These are phyloP conservation scores for Catharanthus roseus DNA, from an alignment of 257 asterid species.

Conservation along the genomic window DNA sequence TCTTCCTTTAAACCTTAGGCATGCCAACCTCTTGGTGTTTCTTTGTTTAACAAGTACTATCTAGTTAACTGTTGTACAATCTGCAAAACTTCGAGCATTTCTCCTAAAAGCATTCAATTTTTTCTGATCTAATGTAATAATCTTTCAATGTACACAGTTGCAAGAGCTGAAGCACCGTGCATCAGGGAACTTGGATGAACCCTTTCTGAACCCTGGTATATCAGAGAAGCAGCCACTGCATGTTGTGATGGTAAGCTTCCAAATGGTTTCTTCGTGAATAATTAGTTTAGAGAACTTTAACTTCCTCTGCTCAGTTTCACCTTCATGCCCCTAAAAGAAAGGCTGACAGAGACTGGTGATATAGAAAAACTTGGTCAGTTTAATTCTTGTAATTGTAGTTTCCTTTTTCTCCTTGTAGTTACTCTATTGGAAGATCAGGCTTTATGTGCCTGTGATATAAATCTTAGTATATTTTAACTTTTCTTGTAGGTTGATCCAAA, in stretches of 20 bases:
- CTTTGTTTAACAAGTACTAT: not conserved
- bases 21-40: not conserved
- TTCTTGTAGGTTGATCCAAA: slow-evolving; percentile 74
- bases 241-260: slow-evolving; percentile 80
- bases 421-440: not conserved
- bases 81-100: not conserved
- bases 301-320: not conserved
- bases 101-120: not conserved
- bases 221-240: slow-evolving; percentile 89
- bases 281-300: not conserved
- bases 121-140: slow-evolving; percentile 21
- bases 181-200: slow-evolving; percentile 67
- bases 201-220: slow-evolving; percentile 73
- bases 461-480: slow-evolving; percentile 3
- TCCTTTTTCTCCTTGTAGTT: slow-evolving; percentile 9
- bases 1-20: not conserved
- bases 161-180: slow-evolving; percentile 93
- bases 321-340: not conserved
- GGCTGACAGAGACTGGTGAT: not conserved
- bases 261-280: not conserved
- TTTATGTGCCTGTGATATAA: not conserved
- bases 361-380: not conserved
- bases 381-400: not conserved
- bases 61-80: not conserved
- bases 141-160: slow-evolving; percentile 46